A percentile compares a stretch with the other conserved stretches of the same genome.
Evolutionary conservation across 2,329 filamentous ascomycete species (phyloP).

Genomic region (Alternaria sp.): DNA sequence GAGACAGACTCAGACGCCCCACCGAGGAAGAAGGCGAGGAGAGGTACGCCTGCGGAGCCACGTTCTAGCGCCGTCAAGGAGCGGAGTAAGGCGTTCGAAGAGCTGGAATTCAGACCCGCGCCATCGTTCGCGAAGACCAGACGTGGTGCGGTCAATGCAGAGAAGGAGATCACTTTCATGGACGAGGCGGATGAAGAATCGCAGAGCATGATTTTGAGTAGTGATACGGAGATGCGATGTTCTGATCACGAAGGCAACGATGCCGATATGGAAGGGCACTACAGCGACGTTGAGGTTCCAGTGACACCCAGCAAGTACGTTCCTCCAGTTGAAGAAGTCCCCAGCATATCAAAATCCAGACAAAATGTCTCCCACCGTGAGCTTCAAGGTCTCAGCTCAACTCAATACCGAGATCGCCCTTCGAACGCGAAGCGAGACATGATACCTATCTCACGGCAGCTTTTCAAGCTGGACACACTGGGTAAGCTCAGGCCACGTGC

Average conservation of each 20-base stretch:
- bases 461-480: neutral
- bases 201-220: neutral
- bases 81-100: neutral
- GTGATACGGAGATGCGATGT: neutral
- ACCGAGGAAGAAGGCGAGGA: slow-evolving; percentile 17
- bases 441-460: neutral
- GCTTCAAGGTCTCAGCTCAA: neutral
- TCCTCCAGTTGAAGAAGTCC: neutral
- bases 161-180: neutral
- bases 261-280: neutral
- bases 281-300: neutral
- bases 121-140: neutral
- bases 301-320: neutral
- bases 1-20: slow-evolving; percentile 13
- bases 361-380: neutral
- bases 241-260: neutral
- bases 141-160: neutral
- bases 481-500: neutral
- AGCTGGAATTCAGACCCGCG: too few species aligned
- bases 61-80: neutral
- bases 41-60: neutral
- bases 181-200: too few species aligned
- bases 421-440: neutral
- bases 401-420: neutral
- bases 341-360: neutral